A percentile compares a stretch with the other conserved stretches of the same genome.
Conservation (phyloP, 2,329 filamentous ascomycete genomes). For the Torrubiellomyces zombiae region DNA sequence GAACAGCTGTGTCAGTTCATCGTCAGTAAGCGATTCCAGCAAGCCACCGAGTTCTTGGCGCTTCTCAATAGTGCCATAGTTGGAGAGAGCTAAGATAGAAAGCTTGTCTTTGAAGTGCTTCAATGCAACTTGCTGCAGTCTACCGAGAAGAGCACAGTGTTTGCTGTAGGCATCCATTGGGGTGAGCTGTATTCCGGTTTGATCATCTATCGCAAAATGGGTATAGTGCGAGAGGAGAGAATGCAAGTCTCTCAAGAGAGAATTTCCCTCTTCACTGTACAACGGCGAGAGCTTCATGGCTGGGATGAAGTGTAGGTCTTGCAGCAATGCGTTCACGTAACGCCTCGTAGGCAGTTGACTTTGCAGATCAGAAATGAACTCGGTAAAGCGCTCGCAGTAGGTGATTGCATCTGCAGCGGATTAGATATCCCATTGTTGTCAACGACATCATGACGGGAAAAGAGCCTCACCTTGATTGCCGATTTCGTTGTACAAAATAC, state of each 20-base stretch:
- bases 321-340: conserved; percentile 78
- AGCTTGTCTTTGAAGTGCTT: conserved; percentile 80
- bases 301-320: conserved; percentile 70
- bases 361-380: conserved; percentile 77
- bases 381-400: conserved; percentile 87
- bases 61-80: conserved; percentile 76
- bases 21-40: conserved; percentile 54
- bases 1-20: conserved; percentile 56
- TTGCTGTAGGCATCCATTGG: conserved; percentile 58
- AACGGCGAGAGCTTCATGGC: conserved; percentile 64
- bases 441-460: no score
- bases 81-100: conserved; percentile 79
- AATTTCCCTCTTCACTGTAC: conserved; percentile 58
- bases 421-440: conserved; percentile 6
- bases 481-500: conserved; percentile 52
- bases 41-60: conserved; percentile 63
- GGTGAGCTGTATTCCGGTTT: conserved; percentile 63
- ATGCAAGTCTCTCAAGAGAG: conserved; percentile 65
- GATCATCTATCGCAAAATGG: conserved; percentile 79
- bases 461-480: neutral
- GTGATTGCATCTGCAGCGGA: conserved; percentile 39
- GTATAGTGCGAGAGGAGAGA: conserved; percentile 73
- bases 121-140: conserved; percentile 60
- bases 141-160: conserved; percentile 63
- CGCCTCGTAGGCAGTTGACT: conserved; percentile 87